Evolutionary conservation across 2,329 filamentous ascomycete genomes (phyloP).

Genomic region (Sclerotinia sclerotiorum): DNA sequence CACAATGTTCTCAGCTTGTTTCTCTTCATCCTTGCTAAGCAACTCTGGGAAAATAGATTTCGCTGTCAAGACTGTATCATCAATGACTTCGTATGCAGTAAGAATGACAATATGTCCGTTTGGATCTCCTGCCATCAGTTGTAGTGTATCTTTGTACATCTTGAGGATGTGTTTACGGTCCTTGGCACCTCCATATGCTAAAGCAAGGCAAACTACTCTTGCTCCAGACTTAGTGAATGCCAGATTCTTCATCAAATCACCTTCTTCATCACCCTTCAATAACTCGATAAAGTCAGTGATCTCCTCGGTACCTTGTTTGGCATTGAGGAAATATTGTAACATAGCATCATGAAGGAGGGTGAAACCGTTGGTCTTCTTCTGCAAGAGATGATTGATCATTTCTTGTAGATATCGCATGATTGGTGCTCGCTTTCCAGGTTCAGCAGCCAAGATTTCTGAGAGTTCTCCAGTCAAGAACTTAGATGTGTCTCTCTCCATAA

Average conservation of each 20-base stretch:
- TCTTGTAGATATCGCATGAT: constrained; percentile 84
- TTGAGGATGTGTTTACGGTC: constrained; percentile 87
- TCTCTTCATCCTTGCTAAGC: constrained; percentile 67
- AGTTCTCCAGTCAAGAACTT: constrained; percentile 60
- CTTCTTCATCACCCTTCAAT: constrained; percentile 86
- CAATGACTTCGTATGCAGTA: constrained; percentile 84
- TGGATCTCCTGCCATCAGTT: constrained; percentile 77
- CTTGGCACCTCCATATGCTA: constrained; percentile 86
- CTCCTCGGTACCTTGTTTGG: constrained; percentile 74
- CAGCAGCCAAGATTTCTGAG: constrained; percentile 68
- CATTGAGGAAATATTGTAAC: constrained; percentile 90
- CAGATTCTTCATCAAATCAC: constrained; percentile 90
- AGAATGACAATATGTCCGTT: constrained; percentile 80
- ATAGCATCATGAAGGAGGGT: constrained; percentile 98
- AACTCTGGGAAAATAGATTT: constrained; percentile 89
- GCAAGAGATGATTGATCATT: constrained; percentile 86
- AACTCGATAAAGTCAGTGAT: constrained; percentile 85
- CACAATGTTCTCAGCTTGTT: constrained; percentile 63
- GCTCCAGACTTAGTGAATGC: constrained; percentile 91
- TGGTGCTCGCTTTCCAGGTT: constrained; percentile 80
- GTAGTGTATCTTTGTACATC: constrained; percentile 85
- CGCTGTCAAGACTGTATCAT: constrained; percentile 85
- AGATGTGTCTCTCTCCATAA: constrained; percentile 64
- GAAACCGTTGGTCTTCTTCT: constrained; percentile 96
- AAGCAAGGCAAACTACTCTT: constrained; percentile 73